Conservation (phyloP, 108 stramenopile species). For the Pseudonitzschia multiseries region DNA sequence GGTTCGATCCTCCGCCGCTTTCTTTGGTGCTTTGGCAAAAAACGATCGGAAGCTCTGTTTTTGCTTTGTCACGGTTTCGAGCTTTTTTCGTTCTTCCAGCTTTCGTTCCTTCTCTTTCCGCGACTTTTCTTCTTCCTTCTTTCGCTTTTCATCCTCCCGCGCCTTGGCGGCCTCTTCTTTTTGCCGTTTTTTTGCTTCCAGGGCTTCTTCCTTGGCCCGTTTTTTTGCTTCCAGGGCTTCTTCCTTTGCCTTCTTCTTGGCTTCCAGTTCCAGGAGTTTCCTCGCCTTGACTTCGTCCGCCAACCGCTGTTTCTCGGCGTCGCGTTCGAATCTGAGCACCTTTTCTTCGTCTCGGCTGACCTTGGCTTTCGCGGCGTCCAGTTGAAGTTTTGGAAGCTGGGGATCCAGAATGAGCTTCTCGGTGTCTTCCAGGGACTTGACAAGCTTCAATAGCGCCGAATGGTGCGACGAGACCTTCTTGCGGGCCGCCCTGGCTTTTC, state of each 20-base stretch:
- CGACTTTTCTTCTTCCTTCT: conserved; percentile 42
- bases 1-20: conserved; percentile 31
- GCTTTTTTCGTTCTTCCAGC: conserved; percentile 28
- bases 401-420: conserved; percentile 19
- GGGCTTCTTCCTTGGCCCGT: conserved; percentile 49
- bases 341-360: conserved; percentile 77
- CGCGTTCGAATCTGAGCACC: conserved; percentile 76
- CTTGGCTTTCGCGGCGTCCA: conserved; percentile 32
- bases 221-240: conserved; percentile 41
- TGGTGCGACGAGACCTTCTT: conserved; percentile 54
- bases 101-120: conserved; percentile 31
- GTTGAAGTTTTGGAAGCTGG: background rate
- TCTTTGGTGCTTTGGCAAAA: conserved; percentile 42
- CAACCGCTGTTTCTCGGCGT: conserved; percentile 67
- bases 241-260: conserved; percentile 52
- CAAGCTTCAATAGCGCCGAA: conserved; percentile 51
- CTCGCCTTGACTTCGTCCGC: conserved; percentile 43
- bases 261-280: conserved; percentile 46
- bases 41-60: conserved; percentile 64
- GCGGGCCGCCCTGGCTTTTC: conserved; percentile 59
- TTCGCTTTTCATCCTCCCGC: conserved; percentile 30
- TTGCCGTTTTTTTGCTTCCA: conserved; percentile 22
- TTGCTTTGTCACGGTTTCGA: conserved; percentile 54
- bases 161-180: conserved; percentile 41
- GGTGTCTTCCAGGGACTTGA: conserved; percentile 51